Percentiles rank a stretch among this genome's conserved stretches.
Conservation (phyloP, 176 grass and related monocot species). For the Secale cereale region DNA sequence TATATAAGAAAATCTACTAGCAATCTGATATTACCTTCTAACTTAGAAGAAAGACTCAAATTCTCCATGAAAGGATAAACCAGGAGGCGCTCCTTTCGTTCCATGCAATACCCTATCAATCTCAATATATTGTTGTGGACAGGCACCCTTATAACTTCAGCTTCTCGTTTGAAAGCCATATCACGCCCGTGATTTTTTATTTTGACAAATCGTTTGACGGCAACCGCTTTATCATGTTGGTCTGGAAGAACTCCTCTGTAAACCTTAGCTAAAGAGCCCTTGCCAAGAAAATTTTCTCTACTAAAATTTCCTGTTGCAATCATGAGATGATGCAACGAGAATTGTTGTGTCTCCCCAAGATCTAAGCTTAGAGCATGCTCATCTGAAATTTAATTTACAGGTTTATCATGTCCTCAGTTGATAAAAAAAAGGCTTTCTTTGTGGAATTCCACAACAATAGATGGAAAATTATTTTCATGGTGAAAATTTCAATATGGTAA, state of each 20-base stretch:
- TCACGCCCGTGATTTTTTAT: constrained; percentile 38
- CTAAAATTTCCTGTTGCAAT: constrained; percentile 70
- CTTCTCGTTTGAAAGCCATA: constrained; percentile 66
- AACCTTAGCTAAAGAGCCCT: constrained; percentile 81
- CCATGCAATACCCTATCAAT: constrained; percentile 72
- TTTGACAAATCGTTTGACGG: constrained; percentile 56
- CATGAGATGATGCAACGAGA: constrained; percentile 68
- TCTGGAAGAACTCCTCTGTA: constrained; percentile 73
- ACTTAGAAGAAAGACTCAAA: constrained; percentile 57
- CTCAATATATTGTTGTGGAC: constrained; percentile 78
- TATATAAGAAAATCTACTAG: neutral
- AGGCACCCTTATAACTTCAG: constrained; percentile 87
- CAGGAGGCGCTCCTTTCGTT: constrained; percentile 43
- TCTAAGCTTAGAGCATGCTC: too few relatives aligned
- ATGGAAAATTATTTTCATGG: neutral
- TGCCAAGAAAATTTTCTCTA: constrained; percentile 66
- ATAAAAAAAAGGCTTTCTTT: too few relatives aligned
- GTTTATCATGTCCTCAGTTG: too few relatives aligned
- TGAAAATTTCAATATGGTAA: neutral
- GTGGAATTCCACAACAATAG: neutral
- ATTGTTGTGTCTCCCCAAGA: constrained; percentile 54
- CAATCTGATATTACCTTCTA: constrained; percentile 50
- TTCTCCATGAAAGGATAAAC: constrained; percentile 94
- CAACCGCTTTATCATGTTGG: constrained; percentile 43
- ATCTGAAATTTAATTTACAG: too few relatives aligned